These are phyloP conservation scores for Arthrobotrys musiformis DNA, from an alignment of 2,329 filamentous ascomycete species.

Conservation along the genomic window DNA sequence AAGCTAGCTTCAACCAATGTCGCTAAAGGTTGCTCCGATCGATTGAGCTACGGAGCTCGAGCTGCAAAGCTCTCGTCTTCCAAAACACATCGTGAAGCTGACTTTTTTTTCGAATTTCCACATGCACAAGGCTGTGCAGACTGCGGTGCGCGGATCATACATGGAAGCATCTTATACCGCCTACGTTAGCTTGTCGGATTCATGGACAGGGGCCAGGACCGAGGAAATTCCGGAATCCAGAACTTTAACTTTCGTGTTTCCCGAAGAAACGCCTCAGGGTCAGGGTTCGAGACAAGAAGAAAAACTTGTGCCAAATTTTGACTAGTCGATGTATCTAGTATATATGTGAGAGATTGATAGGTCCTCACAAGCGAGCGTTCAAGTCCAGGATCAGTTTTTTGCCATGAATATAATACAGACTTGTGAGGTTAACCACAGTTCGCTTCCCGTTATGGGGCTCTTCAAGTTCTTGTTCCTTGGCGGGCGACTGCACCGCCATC, in stretches of 20 bases:
- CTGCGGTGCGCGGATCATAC: slow-evolving; percentile 3
- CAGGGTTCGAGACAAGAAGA: no score
- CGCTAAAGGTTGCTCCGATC: neutral
- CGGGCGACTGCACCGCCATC: neutral
- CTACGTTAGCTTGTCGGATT: neutral
- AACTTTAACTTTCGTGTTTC: neutral
- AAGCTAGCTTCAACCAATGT: neutral
- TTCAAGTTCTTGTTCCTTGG: neutral
- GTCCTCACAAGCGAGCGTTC: neutral
- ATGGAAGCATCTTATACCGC: neutral
- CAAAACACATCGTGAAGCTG: slow-evolving; percentile 1
- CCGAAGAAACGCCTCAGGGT: neutral
- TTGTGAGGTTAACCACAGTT: no score
- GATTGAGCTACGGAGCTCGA: neutral
- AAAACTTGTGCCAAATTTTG: no score
- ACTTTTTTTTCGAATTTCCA: neutral
- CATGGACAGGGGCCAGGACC: neutral
- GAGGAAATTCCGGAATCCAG: neutral
- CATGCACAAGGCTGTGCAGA: slow-evolving; percentile 13
- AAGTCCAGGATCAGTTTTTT: neutral
- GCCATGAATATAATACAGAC: neutral
- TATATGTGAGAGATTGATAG: no score
- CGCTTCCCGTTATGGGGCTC: neutral
- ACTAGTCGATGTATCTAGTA: no score
- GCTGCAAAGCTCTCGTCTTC: slow-evolving; percentile 17